phyloP scores from a whole-genome alignment of 2,329 filamentous ascomycete genomes.

The Sporothrix protearum region DNA sequence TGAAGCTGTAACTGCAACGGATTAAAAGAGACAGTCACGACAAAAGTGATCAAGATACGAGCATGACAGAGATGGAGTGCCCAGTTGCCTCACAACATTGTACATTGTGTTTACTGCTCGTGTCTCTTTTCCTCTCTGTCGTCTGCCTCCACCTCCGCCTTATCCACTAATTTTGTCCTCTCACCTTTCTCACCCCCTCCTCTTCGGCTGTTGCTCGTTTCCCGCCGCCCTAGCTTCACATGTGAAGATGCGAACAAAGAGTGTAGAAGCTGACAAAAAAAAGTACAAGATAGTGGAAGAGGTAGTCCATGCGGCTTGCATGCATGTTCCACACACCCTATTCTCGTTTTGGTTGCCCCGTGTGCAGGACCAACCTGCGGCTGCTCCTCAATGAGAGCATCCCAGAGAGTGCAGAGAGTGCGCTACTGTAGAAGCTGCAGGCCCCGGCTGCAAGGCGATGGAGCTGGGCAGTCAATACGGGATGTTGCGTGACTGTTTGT shows the following conservation, averaged over 20 bases:
- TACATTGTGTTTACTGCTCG: too few relatives aligned
- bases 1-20: too few relatives aligned
- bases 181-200: background rate
- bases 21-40: too few relatives aligned
- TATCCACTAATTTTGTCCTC: background rate
- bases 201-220: background rate
- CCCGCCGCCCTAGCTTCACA: slow-evolving; percentile 10
- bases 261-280: background rate
- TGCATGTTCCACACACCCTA: background rate
- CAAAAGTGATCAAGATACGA: too few relatives aligned
- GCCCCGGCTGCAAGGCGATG: background rate
- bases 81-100: background rate
- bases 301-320: background rate
- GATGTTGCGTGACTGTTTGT: background rate
- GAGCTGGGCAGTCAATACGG: slow-evolving; percentile 7
- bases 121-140: background rate
- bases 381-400: background rate
- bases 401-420: background rate
- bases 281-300: background rate
- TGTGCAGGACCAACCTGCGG: background rate
- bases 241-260: slow-evolving; percentile 12
- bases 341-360: background rate
- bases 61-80: background rate
- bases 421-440: slow-evolving; percentile 1
- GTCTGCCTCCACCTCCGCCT: background rate